A percentile compares a stretch with the other conserved stretches of the same genome.
Evolutionary conservation across 2,329 filamentous ascomycete genomes (phyloP).

Genomic region (Teratosphaeria destructans): DNA sequence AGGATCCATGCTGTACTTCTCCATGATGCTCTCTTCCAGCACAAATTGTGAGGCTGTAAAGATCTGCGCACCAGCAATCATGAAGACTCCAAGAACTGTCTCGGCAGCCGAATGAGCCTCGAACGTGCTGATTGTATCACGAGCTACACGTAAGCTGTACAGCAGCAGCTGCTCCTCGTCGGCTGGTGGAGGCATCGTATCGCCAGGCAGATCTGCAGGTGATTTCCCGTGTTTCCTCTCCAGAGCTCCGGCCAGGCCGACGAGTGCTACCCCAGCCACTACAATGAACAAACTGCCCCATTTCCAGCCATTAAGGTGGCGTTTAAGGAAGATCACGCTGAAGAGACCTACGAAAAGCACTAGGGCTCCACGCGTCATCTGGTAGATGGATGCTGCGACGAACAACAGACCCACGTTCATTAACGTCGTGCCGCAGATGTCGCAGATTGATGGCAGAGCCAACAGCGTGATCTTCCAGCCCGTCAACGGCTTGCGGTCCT

Average conservation of each 20-base stretch:
- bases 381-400: conserved; percentile 91
- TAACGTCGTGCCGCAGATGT: conserved; percentile 87
- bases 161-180: conserved; percentile 10
- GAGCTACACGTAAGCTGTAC: conserved; percentile 7
- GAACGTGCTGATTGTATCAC: conserved; percentile 26
- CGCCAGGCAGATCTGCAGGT: conserved; percentile 19
- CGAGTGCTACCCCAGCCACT: conserved; percentile 75
- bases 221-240: conserved; percentile 50
- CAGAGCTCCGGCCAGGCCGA: conserved; percentile 79
- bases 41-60: conserved; percentile 97
- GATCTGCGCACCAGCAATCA: conserved; percentile 90
- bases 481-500: conserved; percentile 45
- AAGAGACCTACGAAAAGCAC: conserved; percentile 94
- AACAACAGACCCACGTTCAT: conserved; percentile 96
- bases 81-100: conserved; percentile 70
- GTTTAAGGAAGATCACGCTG: conserved; percentile 79
- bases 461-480: conserved; percentile 66
- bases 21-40: conserved; percentile 84
- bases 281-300: conserved; percentile 84
- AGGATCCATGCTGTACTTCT: conserved; percentile 68
- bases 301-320: conserved; percentile 75
- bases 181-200: conserved; percentile 6
- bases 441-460: conserved; percentile 78
- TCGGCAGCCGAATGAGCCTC: conserved; percentile 48
- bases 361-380: conserved; percentile 93